phyloP scores from a whole-genome alignment of 768 basidiomycete genomes.

The Polyporus arcularius region DNA sequence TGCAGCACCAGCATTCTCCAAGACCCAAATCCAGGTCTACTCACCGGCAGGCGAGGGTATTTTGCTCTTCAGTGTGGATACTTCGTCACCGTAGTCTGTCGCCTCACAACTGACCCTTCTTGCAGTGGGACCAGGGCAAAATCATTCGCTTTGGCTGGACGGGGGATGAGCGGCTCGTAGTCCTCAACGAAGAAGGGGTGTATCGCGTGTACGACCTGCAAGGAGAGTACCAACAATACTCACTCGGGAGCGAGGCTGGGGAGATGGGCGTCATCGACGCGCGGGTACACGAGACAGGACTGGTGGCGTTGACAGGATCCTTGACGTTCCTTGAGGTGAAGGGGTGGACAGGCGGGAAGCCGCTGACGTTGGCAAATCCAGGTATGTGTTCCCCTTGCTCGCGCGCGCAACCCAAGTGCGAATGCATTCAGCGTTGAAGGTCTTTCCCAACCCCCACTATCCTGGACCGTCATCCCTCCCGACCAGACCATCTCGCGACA shows the following conservation, averaged over 20 bases:
- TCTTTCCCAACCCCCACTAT: conserved; percentile 73
- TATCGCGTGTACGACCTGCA: conserved; percentile 90
- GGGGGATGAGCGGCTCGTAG: conserved; percentile 73
- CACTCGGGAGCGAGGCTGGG: conserved; percentile 78
- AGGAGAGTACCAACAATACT: conserved; percentile 83
- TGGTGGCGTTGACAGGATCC: conserved; percentile 82
- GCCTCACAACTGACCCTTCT: conserved; percentile 6
- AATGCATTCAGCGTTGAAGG: conserved; percentile 40
- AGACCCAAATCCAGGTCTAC: conserved; percentile 85
- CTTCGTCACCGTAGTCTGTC: conserved; percentile 12
- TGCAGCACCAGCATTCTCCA: conserved; percentile 55
- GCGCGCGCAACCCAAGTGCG: neutral
- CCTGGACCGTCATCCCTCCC: conserved; percentile 90
- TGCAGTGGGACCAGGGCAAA: conserved; percentile 88
- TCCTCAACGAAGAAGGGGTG: conserved; percentile 89
- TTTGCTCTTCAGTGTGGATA: conserved; percentile 72
- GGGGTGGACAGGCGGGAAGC: conserved; percentile 82
- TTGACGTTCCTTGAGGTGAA: conserved; percentile 82
- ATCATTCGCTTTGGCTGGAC: conserved; percentile 87
- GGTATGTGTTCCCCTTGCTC: conserved; percentile 45
- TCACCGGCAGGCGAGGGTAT: conserved; percentile 81
- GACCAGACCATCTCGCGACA: conserved; percentile 89
- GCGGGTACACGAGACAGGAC: conserved; percentile 79
- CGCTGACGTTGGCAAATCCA: conserved; percentile 70
- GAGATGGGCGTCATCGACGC: conserved; percentile 87